Conservation (phyloP, 2,329 filamentous ascomycete species). For the Thielaviopsis euricoi region DNA sequence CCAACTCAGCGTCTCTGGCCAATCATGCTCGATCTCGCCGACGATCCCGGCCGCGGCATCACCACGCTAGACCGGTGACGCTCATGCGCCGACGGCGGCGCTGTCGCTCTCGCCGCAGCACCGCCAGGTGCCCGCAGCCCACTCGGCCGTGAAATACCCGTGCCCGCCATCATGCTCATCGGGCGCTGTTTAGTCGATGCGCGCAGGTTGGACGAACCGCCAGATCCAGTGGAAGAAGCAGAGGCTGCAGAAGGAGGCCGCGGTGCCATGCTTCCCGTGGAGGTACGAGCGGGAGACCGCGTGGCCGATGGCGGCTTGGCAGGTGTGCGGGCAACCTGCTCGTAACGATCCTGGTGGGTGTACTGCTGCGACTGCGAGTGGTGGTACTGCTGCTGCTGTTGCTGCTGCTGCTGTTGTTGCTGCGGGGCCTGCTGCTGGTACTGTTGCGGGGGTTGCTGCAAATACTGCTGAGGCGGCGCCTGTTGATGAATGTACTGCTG, state of each 20-base stretch:
- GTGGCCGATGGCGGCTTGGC: slow-evolving; percentile 15
- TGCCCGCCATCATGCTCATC: slow-evolving; percentile 29
- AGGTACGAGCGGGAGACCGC: slow-evolving; percentile 13
- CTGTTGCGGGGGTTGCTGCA: background rate
- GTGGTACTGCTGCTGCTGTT: slow-evolving; percentile 7
- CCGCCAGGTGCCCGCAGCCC: slow-evolving; percentile 45
- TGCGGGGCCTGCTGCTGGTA: background rate
- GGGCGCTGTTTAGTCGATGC: slow-evolving; percentile 22
- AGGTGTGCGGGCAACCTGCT: slow-evolving; percentile 13
- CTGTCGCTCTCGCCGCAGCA: slow-evolving; percentile 16
- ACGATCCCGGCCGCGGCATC: slow-evolving; percentile 30
- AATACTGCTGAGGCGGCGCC: background rate
- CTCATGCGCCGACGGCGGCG: slow-evolving; percentile 25
- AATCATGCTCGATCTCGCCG: slow-evolving; percentile 54
- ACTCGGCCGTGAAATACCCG: slow-evolving; percentile 37
- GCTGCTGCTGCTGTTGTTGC: background rate
- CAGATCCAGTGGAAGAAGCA: slow-evolving; percentile 9
- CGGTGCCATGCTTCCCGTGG: slow-evolving; percentile 1
- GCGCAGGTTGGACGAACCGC: slow-evolving; percentile 10
- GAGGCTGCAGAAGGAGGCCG: slow-evolving; percentile 10
- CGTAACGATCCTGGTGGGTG: slow-evolving; percentile 13
- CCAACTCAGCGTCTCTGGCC: slow-evolving; percentile 32
- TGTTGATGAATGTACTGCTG: slow-evolving; percentile 11
- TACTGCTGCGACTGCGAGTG: slow-evolving; percentile 8
- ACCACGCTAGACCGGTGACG: slow-evolving; percentile 28